Conservation (phyloP, 2,329 filamentous ascomycete genomes). For the Ophiostoma piceae region DNA sequence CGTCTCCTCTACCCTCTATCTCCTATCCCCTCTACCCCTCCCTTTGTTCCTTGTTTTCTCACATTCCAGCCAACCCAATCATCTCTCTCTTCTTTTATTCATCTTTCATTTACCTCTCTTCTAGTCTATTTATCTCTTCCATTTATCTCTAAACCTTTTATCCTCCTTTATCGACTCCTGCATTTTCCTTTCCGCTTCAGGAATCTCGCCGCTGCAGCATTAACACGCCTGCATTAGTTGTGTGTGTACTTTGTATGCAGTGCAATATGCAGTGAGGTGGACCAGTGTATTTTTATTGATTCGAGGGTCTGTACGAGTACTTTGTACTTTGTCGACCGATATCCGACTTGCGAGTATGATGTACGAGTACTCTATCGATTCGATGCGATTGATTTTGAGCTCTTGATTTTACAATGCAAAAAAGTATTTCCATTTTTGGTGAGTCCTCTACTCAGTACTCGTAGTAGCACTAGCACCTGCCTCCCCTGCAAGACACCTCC, state of each 20-base stretch:
- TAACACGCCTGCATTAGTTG: constrained; percentile 22
- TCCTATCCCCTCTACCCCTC: constrained; percentile 4
- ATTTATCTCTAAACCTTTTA: neutral
- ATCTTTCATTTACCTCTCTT: neutral
- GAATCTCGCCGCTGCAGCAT: constrained; percentile 22
- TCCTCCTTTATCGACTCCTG: neutral
- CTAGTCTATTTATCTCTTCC: neutral
- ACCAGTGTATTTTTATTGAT: too few species aligned
- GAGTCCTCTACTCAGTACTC: too few species aligned
- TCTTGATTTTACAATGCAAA: too few species aligned
- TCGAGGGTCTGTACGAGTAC: too few species aligned
- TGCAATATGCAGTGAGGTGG: neutral
- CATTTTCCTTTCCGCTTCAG: constrained; percentile 20
- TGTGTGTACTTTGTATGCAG: neutral
- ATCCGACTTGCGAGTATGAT: too few species aligned
- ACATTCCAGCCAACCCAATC: neutral
- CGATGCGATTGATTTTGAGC: too few species aligned
- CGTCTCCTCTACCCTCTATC: neutral
- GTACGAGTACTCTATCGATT: too few species aligned
- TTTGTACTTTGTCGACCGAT: too few species aligned
- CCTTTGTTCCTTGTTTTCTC: neutral
- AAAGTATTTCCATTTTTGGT: too few species aligned
- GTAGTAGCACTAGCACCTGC: too few species aligned
- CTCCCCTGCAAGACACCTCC: neutral
- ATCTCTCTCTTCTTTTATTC: neutral